phyloP scores from a whole-genome alignment of 768 basidiomycete genomes.

The Boletus rufocinnamomeus region DNA sequence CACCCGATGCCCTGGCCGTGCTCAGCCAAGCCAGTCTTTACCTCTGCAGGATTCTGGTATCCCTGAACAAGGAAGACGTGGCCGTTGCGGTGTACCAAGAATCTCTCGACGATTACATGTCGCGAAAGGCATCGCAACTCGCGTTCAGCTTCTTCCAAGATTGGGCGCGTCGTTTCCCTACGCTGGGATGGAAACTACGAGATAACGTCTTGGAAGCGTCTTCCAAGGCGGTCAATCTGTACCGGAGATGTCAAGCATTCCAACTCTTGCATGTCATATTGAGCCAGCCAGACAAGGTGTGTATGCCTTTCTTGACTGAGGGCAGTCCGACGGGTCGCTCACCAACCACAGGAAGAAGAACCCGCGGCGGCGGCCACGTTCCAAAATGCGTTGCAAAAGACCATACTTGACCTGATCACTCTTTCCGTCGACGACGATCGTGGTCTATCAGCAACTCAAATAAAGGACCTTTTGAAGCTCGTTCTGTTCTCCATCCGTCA shows the following conservation, averaged over 20 bases:
- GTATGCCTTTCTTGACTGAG: neutral
- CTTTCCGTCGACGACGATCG: constrained; percentile 50
- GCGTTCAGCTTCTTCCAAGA: constrained; percentile 77
- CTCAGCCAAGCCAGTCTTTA: constrained; percentile 74
- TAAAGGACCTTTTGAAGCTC: constrained; percentile 81
- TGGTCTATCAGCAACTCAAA: constrained; percentile 57
- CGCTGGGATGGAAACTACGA: constrained; percentile 65
- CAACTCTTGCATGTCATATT: constrained; percentile 69
- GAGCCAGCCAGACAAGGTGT: constrained; percentile 39
- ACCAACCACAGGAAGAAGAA: constrained; percentile 34
- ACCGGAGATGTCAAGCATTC: constrained; percentile 74
- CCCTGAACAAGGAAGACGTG: constrained; percentile 39
- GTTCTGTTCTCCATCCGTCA: constrained; percentile 65
- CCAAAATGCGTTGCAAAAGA: constrained; percentile 48
- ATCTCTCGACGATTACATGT: constrained; percentile 75
- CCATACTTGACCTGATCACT: constrained; percentile 49
- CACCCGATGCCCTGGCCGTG: constrained; percentile 60
- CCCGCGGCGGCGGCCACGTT: constrained; percentile 47
- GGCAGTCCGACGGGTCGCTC: constrained; percentile 7
- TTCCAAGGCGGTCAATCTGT: constrained; percentile 68
- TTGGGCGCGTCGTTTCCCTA: constrained; percentile 66
- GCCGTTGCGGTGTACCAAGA: constrained; percentile 58
- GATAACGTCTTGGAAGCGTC: constrained; percentile 57
- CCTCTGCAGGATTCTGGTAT: constrained; percentile 54
- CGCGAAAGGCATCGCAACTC: constrained; percentile 77